These are phyloP conservation scores for Pyricularia sp. DNA, from an alignment of 2,329 filamentous ascomycete genomes.

Conservation along the genomic window DNA sequence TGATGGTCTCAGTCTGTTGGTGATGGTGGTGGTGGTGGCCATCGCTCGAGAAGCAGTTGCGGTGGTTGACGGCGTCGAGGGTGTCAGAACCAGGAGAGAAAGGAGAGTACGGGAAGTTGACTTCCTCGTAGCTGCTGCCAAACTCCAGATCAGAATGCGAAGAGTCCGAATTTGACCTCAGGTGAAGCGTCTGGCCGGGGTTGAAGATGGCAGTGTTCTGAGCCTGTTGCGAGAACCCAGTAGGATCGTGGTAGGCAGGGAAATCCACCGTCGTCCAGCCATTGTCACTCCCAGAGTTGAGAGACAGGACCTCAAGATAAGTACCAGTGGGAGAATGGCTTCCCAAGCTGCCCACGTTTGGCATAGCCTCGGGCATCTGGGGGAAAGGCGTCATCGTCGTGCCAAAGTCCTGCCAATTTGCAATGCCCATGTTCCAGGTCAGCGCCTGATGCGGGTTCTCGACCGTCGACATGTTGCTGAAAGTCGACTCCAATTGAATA, in stretches of 20 bases:
- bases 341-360: constrained; percentile 34
- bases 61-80: constrained; percentile 50
- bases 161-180: constrained; percentile 79
- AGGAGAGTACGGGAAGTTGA: constrained; percentile 64
- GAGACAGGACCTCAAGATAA: constrained; percentile 77
- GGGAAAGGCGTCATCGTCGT: constrained; percentile 39
- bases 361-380: constrained; percentile 28
- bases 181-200: constrained; percentile 80
- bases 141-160: constrained; percentile 66
- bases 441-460: constrained; percentile 39
- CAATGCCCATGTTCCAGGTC: constrained; percentile 56
- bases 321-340: constrained; percentile 67
- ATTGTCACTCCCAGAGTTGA: constrained; percentile 73
- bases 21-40: constrained; percentile 29
- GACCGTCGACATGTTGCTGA: constrained; percentile 46
- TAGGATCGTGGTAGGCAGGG: constrained; percentile 60
- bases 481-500: constrained; percentile 53
- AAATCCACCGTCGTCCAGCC: constrained; percentile 80
- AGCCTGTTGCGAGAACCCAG: constrained; percentile 35
- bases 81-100: constrained; percentile 78
- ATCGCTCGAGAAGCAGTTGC: constrained; percentile 53
- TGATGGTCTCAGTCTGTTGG: constrained; percentile 45
- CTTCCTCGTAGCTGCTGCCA: constrained; percentile 69
- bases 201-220: constrained; percentile 73
- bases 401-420: constrained; percentile 75